Conservation (phyloP, 768 basidiomycete species). For the Hortiboletus flavorubellus region DNA sequence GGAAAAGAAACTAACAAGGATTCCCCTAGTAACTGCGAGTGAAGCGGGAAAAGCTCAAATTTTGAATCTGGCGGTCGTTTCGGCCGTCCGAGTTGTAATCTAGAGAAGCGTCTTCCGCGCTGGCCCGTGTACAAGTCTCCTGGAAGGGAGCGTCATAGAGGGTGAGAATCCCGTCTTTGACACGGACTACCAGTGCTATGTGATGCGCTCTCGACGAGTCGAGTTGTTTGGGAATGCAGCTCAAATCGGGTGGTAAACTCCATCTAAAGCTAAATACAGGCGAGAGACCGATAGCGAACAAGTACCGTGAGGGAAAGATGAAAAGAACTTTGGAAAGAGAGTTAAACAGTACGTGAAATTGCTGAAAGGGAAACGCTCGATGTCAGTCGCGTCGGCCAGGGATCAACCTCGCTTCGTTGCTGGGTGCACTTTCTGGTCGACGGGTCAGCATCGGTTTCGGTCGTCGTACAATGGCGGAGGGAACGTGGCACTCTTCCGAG, state of each 20-base stretch:
- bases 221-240: conserved; percentile 86
- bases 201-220: conserved; percentile 76
- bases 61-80: no score
- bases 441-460: conserved; percentile 68
- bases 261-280: conserved; percentile 84
- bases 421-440: conserved; percentile 51
- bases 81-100: no score
- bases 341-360: conserved; percentile 81
- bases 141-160: conserved; percentile 80
- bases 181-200: conserved; percentile 58
- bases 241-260: conserved; percentile 78
- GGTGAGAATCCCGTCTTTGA: conserved; percentile 68
- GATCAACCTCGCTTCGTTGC: conserved; percentile 49
- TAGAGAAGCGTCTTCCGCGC: conserved; percentile 66
- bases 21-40: no score
- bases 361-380: conserved; percentile 74
- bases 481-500: no score
- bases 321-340: conserved; percentile 81
- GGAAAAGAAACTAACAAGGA: no score
- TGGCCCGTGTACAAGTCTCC: conserved; percentile 74
- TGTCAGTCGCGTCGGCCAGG: conserved; percentile 59
- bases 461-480: conserved; percentile 35
- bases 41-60: no score
- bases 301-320: conserved; percentile 71
- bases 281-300: conserved; percentile 82